Evolutionary conservation across 176 grass and related monocot genomes (phyloP).

Genomic region (Juncus effusus): DNA sequence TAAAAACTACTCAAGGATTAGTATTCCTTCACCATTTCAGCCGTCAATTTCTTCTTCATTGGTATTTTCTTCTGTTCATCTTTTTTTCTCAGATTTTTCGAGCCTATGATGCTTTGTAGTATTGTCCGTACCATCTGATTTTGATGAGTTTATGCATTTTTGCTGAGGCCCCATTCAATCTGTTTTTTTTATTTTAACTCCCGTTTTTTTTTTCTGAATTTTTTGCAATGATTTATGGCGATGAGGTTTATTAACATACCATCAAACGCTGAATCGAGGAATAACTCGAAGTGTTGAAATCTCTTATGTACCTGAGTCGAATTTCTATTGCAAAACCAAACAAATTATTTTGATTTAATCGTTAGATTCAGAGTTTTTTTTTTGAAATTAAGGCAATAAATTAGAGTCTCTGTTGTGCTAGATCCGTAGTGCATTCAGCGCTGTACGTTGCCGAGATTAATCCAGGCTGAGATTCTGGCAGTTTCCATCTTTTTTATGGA

Average conservation of each 20-base stretch:
- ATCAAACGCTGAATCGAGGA: constrained; percentile 6
- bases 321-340: background rate
- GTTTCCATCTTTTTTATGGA: background rate
- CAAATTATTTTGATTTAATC: background rate
- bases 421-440: constrained; percentile 22
- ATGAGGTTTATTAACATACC: background rate
- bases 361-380: background rate
- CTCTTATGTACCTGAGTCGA: background rate
- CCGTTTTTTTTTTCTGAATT: background rate
- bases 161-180: constrained; percentile 15
- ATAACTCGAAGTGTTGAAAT: background rate
- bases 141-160: constrained; percentile 17
- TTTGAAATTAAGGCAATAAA: constrained; percentile 21
- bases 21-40: background rate
- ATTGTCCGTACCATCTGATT: constrained; percentile 48
- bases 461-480: constrained; percentile 24
- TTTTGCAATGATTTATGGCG: background rate
- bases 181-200: background rate
- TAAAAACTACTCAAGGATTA: too few relatives aligned
- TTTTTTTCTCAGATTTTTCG: background rate
- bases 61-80: background rate
- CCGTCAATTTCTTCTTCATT: background rate
- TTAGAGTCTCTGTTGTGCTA: constrained; percentile 34
- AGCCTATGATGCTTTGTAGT: constrained; percentile 26
- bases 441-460: constrained; percentile 32